Conservation (phyloP, 75 land plant genomes). For the Selaginella tamariscina region DNA sequence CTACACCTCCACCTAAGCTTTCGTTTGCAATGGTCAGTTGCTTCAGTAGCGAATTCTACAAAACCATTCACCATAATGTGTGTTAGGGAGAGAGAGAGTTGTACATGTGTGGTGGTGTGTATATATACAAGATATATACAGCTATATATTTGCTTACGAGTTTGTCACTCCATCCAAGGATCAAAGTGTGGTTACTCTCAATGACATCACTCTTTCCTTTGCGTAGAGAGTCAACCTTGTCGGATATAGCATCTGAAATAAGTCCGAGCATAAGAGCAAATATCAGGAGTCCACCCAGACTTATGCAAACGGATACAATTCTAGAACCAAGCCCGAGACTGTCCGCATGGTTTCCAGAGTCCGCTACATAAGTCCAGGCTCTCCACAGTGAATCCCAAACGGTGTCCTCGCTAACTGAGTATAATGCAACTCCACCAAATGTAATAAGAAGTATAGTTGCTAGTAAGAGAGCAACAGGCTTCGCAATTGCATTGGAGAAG, state of each 20-base stretch:
- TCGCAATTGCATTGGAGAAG: slow-evolving; percentile 61
- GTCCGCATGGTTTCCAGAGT: slow-evolving; percentile 75
- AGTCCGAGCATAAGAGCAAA: slow-evolving; percentile 89
- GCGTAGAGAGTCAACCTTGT: slow-evolving; percentile 66
- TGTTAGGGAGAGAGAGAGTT: slow-evolving; percentile 1
- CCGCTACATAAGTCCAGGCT: slow-evolving; percentile 77
- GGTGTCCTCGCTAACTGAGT: slow-evolving; percentile 42
- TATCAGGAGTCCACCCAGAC: slow-evolving; percentile 73
- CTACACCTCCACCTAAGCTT: not conserved
- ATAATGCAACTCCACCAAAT: slow-evolving; percentile 54
- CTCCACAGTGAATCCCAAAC: slow-evolving; percentile 67
- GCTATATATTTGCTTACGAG: slow-evolving; percentile 30
- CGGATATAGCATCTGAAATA: slow-evolving; percentile 83
- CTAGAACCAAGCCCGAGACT: slow-evolving; percentile 47
- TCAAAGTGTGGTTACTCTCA: slow-evolving; percentile 59
- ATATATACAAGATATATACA: too few species aligned
- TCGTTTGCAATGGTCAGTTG: not conserved
- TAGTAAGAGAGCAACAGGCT: slow-evolving; percentile 51
- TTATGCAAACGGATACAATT: slow-evolving; percentile 63
- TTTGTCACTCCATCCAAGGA: slow-evolving; percentile 84
- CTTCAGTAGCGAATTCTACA: slow-evolving; percentile 23
- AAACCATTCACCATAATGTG: not conserved
- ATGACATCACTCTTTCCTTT: slow-evolving; percentile 85
- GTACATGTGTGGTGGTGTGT: too few species aligned
- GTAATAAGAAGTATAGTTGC: slow-evolving; percentile 55